phyloP scores from a whole-genome alignment of 2,329 filamentous ascomycete species.

The Escovopsis weberi region DNA sequence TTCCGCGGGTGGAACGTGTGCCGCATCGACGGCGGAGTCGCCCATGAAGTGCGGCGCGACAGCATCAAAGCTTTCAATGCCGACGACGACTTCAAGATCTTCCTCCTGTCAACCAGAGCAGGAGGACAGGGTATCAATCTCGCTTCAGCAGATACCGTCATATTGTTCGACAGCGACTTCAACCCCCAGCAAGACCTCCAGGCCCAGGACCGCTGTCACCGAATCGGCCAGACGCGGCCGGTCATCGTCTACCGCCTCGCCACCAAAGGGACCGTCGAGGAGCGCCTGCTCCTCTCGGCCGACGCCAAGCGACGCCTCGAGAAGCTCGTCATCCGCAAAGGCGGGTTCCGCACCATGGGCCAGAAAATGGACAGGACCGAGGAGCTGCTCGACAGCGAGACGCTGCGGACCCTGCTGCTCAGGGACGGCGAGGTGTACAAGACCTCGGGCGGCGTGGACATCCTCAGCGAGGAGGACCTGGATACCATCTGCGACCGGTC shows the following conservation, averaged over 20 bases:
- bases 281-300: constrained; percentile 70
- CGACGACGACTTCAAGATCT: constrained; percentile 53
- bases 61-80: constrained; percentile 64
- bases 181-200: constrained; percentile 96
- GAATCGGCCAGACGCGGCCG: constrained; percentile 83
- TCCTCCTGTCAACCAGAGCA: constrained; percentile 78
- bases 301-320: constrained; percentile 86
- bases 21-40: constrained; percentile 79
- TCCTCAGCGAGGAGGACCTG: constrained; percentile 65
- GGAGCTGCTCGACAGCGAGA: constrained; percentile 45
- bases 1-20: constrained; percentile 69
- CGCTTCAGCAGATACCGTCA: constrained; percentile 78
- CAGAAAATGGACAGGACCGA: constrained; percentile 41
- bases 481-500: constrained; percentile 64
- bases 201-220: constrained; percentile 86
- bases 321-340: constrained; percentile 91
- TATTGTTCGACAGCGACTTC: constrained; percentile 80
- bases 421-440: constrained; percentile 57
- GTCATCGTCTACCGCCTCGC: constrained; percentile 90
- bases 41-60: constrained; percentile 53
- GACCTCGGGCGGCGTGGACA: constrained; percentile 42
- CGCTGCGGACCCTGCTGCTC: constrained; percentile 45
- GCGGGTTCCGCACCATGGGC: constrained; percentile 58
- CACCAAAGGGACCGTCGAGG: constrained; percentile 85
- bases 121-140: constrained; percentile 95